These are phyloP conservation scores for Tilletia setariae DNA, from an alignment of 1,284 basidiomycete genomes.

Conservation along the genomic window DNA sequence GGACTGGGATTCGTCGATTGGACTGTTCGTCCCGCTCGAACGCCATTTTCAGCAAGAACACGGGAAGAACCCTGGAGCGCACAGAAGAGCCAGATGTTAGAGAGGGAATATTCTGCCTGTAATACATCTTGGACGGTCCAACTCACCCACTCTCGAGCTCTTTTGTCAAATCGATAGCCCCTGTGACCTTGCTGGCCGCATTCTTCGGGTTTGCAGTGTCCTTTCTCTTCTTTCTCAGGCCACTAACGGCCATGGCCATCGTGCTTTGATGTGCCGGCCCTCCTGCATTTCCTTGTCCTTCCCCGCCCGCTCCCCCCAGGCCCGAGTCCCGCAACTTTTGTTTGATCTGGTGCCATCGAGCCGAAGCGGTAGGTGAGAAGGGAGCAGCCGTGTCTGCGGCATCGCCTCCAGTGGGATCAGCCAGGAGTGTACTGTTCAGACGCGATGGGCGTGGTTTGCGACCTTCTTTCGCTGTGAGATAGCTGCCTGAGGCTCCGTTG, in stretches of 20 bases:
- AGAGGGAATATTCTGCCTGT: neutral
- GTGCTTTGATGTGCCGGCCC: neutral
- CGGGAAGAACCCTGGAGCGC: conserved; percentile 25
- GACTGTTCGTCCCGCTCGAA: conserved; percentile 87
- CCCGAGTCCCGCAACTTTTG: neutral
- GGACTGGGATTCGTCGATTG: conserved; percentile 75
- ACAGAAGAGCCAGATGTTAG: neutral
- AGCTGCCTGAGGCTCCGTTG: too few relatives aligned
- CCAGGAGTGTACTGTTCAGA: too few relatives aligned
- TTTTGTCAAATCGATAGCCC: conserved; percentile 13
- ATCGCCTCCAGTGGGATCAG: too few relatives aligned
- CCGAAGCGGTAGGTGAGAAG: neutral
- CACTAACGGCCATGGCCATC: neutral
- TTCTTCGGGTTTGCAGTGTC: neutral
- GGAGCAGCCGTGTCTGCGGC: neutral
- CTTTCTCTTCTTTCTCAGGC: neutral
- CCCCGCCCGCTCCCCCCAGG: neutral
- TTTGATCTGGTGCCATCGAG: neutral
- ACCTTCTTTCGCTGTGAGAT: too few relatives aligned
- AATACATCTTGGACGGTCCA: neutral
- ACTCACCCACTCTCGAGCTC: conserved; percentile 12
- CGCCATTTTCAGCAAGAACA: conserved; percentile 68
- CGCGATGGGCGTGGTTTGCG: too few relatives aligned
- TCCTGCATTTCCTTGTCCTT: neutral
- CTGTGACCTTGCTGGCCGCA: neutral